phyloP scores from a whole-genome alignment of 306 rosid species.

The Pterocarpus macrocarpus region DNA sequence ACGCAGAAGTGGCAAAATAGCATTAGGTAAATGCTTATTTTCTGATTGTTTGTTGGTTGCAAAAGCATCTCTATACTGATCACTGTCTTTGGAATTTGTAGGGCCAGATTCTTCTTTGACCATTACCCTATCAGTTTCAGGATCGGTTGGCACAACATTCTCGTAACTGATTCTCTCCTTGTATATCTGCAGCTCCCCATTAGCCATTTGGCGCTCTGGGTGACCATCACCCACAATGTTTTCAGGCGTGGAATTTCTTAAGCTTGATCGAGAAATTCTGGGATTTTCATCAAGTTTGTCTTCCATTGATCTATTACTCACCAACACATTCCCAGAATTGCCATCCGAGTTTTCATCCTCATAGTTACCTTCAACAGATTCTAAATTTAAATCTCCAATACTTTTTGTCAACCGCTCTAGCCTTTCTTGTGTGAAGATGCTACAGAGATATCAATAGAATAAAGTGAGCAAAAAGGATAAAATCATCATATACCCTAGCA shows the following conservation, averaged over 20 bases:
- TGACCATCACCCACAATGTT: conserved; percentile 52
- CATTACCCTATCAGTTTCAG: conserved; percentile 51
- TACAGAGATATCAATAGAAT: conserved; percentile 60
- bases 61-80: conserved; percentile 63
- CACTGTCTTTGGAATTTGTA: conserved; percentile 56
- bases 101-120: conserved; percentile 60
- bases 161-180: conserved; percentile 43
- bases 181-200: conserved; percentile 51
- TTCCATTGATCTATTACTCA: conserved; percentile 50
- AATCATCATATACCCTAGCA: conserved; percentile 24
- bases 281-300: conserved; percentile 52
- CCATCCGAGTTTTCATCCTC: conserved; percentile 63
- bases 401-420: conserved; percentile 83
- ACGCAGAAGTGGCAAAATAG: conserved; percentile 83
- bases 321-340: conserved; percentile 50
- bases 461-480: conserved; percentile 40
- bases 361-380: conserved; percentile 56
- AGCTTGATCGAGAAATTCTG: conserved; percentile 51
- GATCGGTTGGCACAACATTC: conserved; percentile 52
- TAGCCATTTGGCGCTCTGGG: conserved; percentile 51
- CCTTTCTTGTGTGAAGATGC: conserved; percentile 98
- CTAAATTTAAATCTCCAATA: conserved; percentile 71
- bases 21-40: conserved; percentile 76
- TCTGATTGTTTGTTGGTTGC: conserved; percentile 65
- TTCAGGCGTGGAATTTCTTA: conserved; percentile 53